Evolutionary conservation across 495 filamentous ascomycete genomes (phyloP).

Genomic region (Trichoderma virens): DNA sequence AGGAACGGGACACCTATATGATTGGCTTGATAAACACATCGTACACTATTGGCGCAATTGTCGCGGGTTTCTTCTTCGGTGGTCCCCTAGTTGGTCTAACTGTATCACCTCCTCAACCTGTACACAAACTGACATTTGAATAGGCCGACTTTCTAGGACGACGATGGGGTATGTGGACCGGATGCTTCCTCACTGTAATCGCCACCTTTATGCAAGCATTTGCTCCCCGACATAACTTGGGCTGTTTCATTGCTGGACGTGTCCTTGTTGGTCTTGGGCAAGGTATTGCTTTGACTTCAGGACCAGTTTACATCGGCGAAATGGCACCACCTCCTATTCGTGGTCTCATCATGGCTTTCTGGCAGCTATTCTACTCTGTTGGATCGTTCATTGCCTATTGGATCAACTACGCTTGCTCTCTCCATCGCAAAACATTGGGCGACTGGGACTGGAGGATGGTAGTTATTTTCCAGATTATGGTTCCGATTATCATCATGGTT

Average conservation of each 20-base stretch:
- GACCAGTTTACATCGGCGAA: conserved; percentile 57
- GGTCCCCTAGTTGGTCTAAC: conserved; percentile 34
- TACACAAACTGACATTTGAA: conserved; percentile 7
- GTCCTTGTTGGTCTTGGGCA: conserved; percentile 58
- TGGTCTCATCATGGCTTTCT: conserved; percentile 59
- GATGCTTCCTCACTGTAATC: conserved; percentile 49
- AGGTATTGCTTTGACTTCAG: conserved; percentile 52
- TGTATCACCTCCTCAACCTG: not conserved
- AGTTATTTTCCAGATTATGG: conserved; percentile 54
- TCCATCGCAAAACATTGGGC: conserved; percentile 41
- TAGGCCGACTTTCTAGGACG: conserved; percentile 50
- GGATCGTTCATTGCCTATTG: conserved; percentile 58
- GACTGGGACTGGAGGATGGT: conserved; percentile 59
- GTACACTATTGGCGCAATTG: conserved; percentile 56
- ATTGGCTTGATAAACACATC: conserved; percentile 54
- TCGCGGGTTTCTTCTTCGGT: conserved; percentile 54
- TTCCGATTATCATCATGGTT: conserved; percentile 44
- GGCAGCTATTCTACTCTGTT: conserved; percentile 60
- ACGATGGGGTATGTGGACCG: conserved; percentile 49
- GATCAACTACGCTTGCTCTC: conserved; percentile 50
- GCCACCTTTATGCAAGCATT: conserved; percentile 58
- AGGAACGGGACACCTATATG: conserved; percentile 29
- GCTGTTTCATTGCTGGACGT: conserved; percentile 53
- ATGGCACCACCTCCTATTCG: conserved; percentile 51
- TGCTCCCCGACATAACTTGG: conserved; percentile 45